Evolutionary conservation across 768 basidiomycete genomes (phyloP), one percentile per base, ranked within the genome.

Genomic region (Lactarius sanguifluus): DNA sequence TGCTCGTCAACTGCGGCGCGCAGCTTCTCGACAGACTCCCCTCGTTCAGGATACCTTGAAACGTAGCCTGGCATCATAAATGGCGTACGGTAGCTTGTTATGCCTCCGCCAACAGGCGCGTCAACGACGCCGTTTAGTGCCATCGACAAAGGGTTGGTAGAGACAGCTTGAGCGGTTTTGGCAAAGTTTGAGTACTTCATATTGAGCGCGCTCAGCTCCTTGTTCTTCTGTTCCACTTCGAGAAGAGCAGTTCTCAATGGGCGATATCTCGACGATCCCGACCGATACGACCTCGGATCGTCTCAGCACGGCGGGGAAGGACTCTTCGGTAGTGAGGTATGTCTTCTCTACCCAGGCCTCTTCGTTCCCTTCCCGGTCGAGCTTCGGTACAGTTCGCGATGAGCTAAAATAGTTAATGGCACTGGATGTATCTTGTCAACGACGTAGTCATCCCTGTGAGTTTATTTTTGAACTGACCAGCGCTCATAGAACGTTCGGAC

Each of bases 341-440:
- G 91, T 93, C 79, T 96, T 98, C 75, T 97, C 95, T 0, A 89
- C 77, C 94, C 94, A 97, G 1, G 83, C 76, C 74, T 92, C 90
- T 74, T 91, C 89, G 34, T 78, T 79, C 9, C 87, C 86, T 69
- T 91, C 87, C 32, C 84, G 81, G 61, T 81, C 83, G 10, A 79
- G 74, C 74, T 88, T 92, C 63, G 84, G 82, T 54, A 90, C 78
- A 38, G 88, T 87, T 6, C 91, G 83, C 1, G 85, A 85, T 60
- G 85, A 89, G 62, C 90, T 91, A 78, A 98, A 98, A 5, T 87
- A 72, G 69, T 89, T 90, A 76, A 96, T 86, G 30, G 88, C 90
- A 74, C 96, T 95, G 65, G 25, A 68, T 70, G 47, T 56, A 58
- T 57, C 54, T 38, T 38, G 59, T 60, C 62, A 55, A 41, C 8